These are phyloP conservation scores for Tylopilus cervinicoccineus DNA, from an alignment of 768 basidiomycete genomes.

Conservation along the genomic window DNA sequence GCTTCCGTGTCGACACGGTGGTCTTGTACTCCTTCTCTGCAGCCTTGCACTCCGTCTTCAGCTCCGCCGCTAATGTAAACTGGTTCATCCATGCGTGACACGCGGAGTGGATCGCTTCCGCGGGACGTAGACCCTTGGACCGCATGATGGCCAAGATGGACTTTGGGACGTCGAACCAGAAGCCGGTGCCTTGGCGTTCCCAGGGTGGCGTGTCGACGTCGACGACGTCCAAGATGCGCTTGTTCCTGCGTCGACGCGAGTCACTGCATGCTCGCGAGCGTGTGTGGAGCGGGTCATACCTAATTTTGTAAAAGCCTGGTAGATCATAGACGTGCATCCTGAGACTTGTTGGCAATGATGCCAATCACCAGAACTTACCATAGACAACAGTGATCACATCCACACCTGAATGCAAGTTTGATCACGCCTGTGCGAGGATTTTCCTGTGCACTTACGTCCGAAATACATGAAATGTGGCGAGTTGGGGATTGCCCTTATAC, in stretches of 20 bases:
- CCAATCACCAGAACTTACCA: slow-evolving; percentile 41
- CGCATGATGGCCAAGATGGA: slow-evolving; percentile 49
- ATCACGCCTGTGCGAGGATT: neutral
- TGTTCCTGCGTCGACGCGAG: slow-evolving; percentile 40
- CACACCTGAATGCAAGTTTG: slow-evolving; percentile 40
- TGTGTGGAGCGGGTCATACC: slow-evolving; percentile 34
- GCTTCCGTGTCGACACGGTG: slow-evolving; percentile 50
- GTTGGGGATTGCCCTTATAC: slow-evolving; percentile 61
- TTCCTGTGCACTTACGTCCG: slow-evolving; percentile 50
- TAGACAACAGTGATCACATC: slow-evolving; percentile 68
- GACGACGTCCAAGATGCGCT: slow-evolving; percentile 67
- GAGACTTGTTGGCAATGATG: neutral
- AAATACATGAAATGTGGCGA: slow-evolving; percentile 61
- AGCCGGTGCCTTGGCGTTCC: slow-evolving; percentile 66
- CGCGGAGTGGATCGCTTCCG: slow-evolving; percentile 83
- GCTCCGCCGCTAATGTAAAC: slow-evolving; percentile 62
- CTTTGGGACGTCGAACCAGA: slow-evolving; percentile 76
- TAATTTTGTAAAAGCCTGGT: slow-evolving; percentile 76
- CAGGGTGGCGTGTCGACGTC: slow-evolving; percentile 77
- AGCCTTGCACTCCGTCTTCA: slow-evolving; percentile 82
- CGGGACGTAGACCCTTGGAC: slow-evolving; percentile 55
- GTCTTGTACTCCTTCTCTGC: slow-evolving; percentile 68
- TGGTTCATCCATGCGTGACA: slow-evolving; percentile 80
- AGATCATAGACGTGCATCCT: neutral
- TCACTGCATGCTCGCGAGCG: neutral